Evolutionary conservation across 805 yeast species (phyloP).

Genomic region (Komagataella pastoris): DNA sequence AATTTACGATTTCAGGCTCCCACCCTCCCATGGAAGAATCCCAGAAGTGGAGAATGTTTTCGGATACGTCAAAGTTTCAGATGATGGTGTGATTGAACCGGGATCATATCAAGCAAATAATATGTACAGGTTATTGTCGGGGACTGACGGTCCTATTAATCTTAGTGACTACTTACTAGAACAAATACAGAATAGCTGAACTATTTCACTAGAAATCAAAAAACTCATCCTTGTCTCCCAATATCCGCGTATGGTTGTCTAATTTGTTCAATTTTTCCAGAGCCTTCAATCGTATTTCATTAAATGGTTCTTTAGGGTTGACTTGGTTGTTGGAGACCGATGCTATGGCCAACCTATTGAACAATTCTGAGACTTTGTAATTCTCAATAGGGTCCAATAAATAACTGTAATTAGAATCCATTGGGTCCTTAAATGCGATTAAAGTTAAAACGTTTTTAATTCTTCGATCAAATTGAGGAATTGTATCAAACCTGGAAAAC

Average conservation of each 20-base stretch:
- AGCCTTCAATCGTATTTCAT: not conserved
- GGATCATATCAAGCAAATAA: constrained; percentile 43
- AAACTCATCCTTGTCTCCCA: not conserved
- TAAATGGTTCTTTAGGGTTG: not conserved
- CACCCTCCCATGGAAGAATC: constrained; percentile 50
- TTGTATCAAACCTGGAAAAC: not conserved
- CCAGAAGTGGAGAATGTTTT: constrained; percentile 61
- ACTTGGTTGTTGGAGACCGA: constrained; percentile 6
- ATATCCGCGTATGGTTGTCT: not conserved
- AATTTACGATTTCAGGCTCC: constrained; percentile 53
- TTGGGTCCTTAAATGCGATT: constrained; percentile 39
- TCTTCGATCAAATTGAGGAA: not conserved
- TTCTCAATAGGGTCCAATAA: constrained; percentile 22
- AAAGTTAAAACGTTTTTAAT: constrained; percentile 13
- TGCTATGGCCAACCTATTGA: constrained; percentile 22
- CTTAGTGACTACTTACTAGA: constrained; percentile 38
- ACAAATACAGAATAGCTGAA: constrained; percentile 20
- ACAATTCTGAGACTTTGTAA: constrained; percentile 11
- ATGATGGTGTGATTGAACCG: constrained; percentile 37
- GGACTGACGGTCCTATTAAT: constrained; percentile 33
- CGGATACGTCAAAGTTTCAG: constrained; percentile 55
- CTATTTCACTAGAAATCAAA: not conserved
- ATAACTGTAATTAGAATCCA: constrained; percentile 19
- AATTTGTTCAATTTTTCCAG: constrained; percentile 7
- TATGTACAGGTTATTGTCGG: constrained; percentile 37